These are phyloP conservation scores for Fusarium compactum DNA, from an alignment of 2,329 filamentous ascomycete species.

Conservation along the genomic window DNA sequence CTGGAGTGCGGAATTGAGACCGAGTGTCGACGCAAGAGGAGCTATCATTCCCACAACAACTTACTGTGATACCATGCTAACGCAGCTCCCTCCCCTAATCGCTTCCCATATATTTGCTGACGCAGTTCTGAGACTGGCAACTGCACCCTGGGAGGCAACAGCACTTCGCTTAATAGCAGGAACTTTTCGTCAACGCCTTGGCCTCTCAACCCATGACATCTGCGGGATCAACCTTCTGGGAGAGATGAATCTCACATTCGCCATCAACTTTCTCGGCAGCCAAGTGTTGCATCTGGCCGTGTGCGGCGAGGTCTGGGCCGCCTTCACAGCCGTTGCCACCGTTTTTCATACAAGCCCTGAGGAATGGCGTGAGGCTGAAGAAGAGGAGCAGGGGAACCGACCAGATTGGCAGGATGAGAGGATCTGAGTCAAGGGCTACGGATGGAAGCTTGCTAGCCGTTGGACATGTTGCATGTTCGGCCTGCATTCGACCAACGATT, in stretches of 20 bases:
- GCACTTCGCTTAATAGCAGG: slow-evolving; percentile 60
- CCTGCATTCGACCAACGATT: neutral
- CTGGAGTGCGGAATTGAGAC: slow-evolving; percentile 70
- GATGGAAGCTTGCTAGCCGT: neutral
- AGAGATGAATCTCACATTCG: slow-evolving; percentile 54
- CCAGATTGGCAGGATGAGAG: slow-evolving; percentile 21
- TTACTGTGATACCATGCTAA: slow-evolving; percentile 64
- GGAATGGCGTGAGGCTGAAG: slow-evolving; percentile 34
- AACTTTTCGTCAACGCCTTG: slow-evolving; percentile 55
- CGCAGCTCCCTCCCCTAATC: slow-evolving; percentile 61
- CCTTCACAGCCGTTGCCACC: slow-evolving; percentile 27
- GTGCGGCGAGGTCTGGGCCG: slow-evolving; percentile 31
- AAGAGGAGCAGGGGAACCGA: slow-evolving; percentile 26
- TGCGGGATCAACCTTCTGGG: slow-evolving; percentile 53
- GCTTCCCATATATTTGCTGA: slow-evolving; percentile 62
- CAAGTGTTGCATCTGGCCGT: slow-evolving; percentile 57
- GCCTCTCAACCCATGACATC: slow-evolving; percentile 56
- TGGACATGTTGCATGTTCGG: neutral
- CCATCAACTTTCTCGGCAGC: slow-evolving; percentile 60
- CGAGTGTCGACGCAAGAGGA: slow-evolving; percentile 56
- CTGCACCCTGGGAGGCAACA: slow-evolving; percentile 62
- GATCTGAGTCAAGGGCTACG: neutral
- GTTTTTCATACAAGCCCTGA: slow-evolving; percentile 33
- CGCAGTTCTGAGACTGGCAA: slow-evolving; percentile 56
- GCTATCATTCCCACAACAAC: slow-evolving; percentile 46